Conservation (phyloP, 768 basidiomycete species). For the Mycena metata region DNA sequence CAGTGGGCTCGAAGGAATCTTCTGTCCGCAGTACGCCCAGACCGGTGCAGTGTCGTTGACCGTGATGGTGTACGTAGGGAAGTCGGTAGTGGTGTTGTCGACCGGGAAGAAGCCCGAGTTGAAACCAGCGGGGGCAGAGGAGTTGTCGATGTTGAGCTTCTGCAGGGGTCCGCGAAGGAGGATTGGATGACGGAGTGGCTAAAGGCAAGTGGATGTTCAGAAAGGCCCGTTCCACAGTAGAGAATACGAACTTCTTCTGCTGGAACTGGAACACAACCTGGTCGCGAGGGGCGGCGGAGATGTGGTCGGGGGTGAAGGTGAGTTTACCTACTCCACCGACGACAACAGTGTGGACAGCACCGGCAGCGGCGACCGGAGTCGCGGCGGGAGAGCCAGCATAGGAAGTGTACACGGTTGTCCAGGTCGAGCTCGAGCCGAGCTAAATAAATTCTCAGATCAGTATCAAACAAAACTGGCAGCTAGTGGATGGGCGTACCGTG, state of each 20-base stretch:
- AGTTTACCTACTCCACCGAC: constrained; percentile 67
- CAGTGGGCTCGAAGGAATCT: constrained; percentile 56
- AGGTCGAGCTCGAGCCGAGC: constrained; percentile 49
- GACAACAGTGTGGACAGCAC: constrained; percentile 63
- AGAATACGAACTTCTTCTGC: no score
- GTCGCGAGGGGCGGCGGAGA: constrained; percentile 67
- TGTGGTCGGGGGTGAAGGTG: constrained; percentile 63
- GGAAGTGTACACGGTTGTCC: constrained; percentile 72
- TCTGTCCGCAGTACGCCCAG: constrained; percentile 61
- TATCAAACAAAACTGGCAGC: not conserved
- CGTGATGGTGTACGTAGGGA: constrained; percentile 69
- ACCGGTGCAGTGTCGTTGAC: constrained; percentile 71
- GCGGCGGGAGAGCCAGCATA: constrained; percentile 67
- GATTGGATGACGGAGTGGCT: constrained; percentile 76
- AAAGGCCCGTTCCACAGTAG: no score
- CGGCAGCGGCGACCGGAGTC: constrained; percentile 63
- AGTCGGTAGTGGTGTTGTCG: constrained; percentile 52
- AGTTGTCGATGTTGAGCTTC: constrained; percentile 52
- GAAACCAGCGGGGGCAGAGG: constrained; percentile 70
- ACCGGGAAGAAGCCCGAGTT: constrained; percentile 54
- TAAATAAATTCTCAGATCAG: not conserved
- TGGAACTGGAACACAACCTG: constrained; percentile 73
- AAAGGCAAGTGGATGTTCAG: no score
- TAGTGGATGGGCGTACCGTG: constrained; percentile 48
- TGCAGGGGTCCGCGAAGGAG: constrained; percentile 63